Percentiles rank a stretch among this genome's conserved stretches.
Conservation (phyloP, 768 basidiomycete genomes). For the Fomitopsis serialis region DNA sequence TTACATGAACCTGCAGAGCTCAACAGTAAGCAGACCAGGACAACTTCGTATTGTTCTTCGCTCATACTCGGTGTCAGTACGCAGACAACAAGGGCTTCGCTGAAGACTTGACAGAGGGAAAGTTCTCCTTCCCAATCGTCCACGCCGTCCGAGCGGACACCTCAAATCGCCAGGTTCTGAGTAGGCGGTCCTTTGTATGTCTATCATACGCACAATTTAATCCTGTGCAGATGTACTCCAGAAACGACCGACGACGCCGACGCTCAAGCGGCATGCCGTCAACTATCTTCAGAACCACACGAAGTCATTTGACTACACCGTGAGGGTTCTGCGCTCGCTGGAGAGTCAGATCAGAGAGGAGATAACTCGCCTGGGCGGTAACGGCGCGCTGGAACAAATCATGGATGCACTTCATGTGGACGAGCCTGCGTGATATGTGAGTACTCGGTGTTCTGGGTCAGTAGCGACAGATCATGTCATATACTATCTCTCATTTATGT, state of each 20-base stretch:
- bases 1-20: slow-evolving; percentile 81
- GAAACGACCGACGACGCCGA: slow-evolving; percentile 77
- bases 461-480: too few relatives aligned
- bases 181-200: slow-evolving; percentile 39
- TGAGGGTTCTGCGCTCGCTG: slow-evolving; percentile 58
- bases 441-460: too few relatives aligned
- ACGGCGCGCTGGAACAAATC: slow-evolving; percentile 51
- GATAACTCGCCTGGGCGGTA: slow-evolving; percentile 74
- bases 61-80: slow-evolving; percentile 49
- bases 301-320: slow-evolving; percentile 83
- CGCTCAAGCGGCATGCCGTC: slow-evolving; percentile 77
- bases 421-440: not conserved
- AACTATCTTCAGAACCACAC: slow-evolving; percentile 43
- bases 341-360: slow-evolving; percentile 66
- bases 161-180: slow-evolving; percentile 76
- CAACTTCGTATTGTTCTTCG: not conserved
- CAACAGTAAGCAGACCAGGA: slow-evolving; percentile 46
- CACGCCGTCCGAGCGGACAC: slow-evolving; percentile 80
- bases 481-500: too few relatives aligned
- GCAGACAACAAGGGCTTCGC: slow-evolving; percentile 81
- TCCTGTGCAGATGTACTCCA: slow-evolving; percentile 73
- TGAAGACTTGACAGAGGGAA: slow-evolving; percentile 94
- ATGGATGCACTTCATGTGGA: slow-evolving; percentile 38
- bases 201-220: not conserved
- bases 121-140: slow-evolving; percentile 95